phyloP scores from a whole-genome alignment of 2,329 filamentous ascomycete genomes.

The Fusarium liriodendri region DNA sequence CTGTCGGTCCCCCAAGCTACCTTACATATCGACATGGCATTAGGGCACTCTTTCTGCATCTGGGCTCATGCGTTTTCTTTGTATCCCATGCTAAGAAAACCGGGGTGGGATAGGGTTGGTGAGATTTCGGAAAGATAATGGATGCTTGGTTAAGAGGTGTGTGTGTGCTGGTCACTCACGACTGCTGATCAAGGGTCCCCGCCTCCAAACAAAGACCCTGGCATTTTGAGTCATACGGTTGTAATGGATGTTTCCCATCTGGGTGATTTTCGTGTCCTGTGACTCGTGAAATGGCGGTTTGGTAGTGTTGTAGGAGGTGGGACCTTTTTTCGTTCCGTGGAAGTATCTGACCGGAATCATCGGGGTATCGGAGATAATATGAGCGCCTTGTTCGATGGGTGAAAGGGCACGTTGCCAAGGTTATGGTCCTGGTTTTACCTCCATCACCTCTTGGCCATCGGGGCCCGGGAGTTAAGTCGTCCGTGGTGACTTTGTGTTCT shows the following conservation, averaged over 20 bases:
- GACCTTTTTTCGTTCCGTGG: background rate
- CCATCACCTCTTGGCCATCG: background rate
- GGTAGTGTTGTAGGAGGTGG: background rate
- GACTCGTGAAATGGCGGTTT: conserved; percentile 12
- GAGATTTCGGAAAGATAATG: background rate
- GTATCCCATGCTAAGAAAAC: background rate
- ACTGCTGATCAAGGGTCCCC: background rate
- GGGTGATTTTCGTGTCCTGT: conserved; percentile 7
- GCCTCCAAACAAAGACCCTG: conserved; percentile 8
- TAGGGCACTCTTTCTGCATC: background rate
- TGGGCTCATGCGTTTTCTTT: background rate
- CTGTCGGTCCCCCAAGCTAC: background rate
- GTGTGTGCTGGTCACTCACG: background rate
- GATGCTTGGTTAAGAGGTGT: background rate
- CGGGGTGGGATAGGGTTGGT: background rate
- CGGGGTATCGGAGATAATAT: conserved; percentile 25
- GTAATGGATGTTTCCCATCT: background rate
- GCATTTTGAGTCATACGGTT: conserved; percentile 13
- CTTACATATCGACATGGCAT: background rate
- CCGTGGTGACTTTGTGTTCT: background rate
- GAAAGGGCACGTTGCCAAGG: conserved; percentile 17
- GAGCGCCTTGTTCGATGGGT: background rate
- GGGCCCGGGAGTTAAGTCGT: background rate
- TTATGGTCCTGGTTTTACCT: background rate
- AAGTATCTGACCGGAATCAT: conserved; percentile 9